These are phyloP conservation scores for Dictyostelium firmibasis DNA, from an alignment of 78 protist genomes.

Conservation along the genomic window DNA sequence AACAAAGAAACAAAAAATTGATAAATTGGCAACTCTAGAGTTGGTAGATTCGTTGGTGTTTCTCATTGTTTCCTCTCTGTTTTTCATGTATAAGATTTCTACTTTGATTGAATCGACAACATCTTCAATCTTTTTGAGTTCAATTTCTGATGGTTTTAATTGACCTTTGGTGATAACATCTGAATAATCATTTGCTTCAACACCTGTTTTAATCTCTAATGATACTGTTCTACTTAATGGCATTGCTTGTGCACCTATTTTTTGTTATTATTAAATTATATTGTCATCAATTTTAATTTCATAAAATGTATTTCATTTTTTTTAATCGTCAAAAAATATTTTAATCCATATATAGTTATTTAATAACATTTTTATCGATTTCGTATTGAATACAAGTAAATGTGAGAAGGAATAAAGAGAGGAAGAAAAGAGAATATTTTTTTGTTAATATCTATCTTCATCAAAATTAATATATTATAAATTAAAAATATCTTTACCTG, in stretches of 20 bases:
- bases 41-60: constrained; percentile 78
- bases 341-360: too few relatives aligned
- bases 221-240: constrained; percentile 72
- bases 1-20: constrained; percentile 36
- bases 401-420: neutral
- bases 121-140: constrained; percentile 70
- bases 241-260: constrained; percentile 34
- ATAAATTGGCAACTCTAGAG: constrained; percentile 75
- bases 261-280: neutral
- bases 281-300: too few relatives aligned
- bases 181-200: constrained; percentile 65
- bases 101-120: constrained; percentile 42
- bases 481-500: neutral
- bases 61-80: constrained; percentile 79
- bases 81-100: constrained; percentile 37
- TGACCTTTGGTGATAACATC: constrained; percentile 73
- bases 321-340: too few relatives aligned
- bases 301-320: too few relatives aligned
- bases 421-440: neutral
- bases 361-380: too few relatives aligned
- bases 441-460: neutral
- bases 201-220: constrained; percentile 64
- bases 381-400: too few relatives aligned
- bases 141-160: constrained; percentile 66
- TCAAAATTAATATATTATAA: too few relatives aligned